Base-by-base conservation (phyloP, 169 alveolate species). In the Cryptosporidium baileyi region DNA sequence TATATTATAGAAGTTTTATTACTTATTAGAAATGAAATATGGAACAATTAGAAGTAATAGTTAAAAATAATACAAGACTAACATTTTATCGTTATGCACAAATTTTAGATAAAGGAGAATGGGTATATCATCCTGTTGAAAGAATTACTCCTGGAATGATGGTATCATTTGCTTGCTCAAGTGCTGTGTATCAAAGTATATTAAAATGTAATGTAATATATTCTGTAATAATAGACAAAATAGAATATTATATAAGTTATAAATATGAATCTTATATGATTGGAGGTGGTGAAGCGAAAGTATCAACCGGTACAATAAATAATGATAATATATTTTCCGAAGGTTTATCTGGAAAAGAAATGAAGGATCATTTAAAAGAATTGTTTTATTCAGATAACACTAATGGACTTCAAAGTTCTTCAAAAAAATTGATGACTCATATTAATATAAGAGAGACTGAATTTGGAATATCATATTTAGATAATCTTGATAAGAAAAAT, bases 61-160 rank as follows among this genome's bases (percentile, higher is more conserved):
- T 74, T 1, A 74, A 74, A 51, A 74, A 74, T 24, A 57, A 74
- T 43, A 74, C 85, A n/a, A 19, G 74, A 3, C 61, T 74, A 24
- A 74, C 85, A 30, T 74, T 74, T 74, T 59, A 26, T 61, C 52
- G 85, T 24, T 57, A 57, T 54, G 41, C 17, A 22, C 85, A 74
- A 0, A 74, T 57, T 24, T 51, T 74, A 22, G 85, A 74, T 11
- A 74, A 22, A 22, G 85, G 74, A 57, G 85, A 74, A 15, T 74
- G 85, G 85, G 51, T 74, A 9, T 74, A 74, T 32, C 85, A 74
- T 41, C 85, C 85, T n/a, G 8, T 41, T 38, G 85, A 74, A 34
- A 32, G n/a, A 32, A 74, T 74, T 22, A 43, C 24, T 13, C 59
- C 85, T 3, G 85, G 85, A 19, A 28, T 54, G 36, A 51, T 51